Percentiles rank a stretch among this genome's conserved stretches.
These are phyloP conservation scores for Gossypium davidsonii DNA, from an alignment of 441 rosid species.

Conservation along the genomic window DNA sequence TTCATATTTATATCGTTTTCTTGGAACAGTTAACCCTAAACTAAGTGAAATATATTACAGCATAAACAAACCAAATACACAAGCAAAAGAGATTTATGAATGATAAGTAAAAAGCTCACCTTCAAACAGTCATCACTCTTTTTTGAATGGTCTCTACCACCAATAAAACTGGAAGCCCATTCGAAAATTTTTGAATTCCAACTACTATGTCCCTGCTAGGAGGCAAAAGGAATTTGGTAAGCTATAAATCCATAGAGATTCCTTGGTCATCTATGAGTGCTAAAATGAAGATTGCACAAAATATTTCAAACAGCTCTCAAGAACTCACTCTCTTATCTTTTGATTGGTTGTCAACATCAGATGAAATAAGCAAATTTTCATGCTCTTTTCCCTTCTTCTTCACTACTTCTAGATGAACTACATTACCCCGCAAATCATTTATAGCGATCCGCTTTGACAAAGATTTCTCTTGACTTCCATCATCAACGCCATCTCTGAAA, in stretches of 20 bases:
- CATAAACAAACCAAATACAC: neutral
- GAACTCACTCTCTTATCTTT: constrained; percentile 44
- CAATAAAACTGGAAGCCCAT: constrained; percentile 95
- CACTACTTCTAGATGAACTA: constrained; percentile 84
- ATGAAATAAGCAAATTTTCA: constrained; percentile 72
- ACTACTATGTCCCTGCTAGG: constrained; percentile 40
- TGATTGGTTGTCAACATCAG: constrained; percentile 48
- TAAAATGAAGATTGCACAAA: constrained; percentile 1
- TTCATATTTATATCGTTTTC: neutral
- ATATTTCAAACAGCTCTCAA: constrained; percentile 1
- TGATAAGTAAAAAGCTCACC: constrained; percentile 26
- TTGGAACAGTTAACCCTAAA: neutral
- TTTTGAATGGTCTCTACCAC: constrained; percentile 58
- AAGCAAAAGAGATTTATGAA: neutral
- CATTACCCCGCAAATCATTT: constrained; percentile 91
- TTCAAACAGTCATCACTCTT: constrained; percentile 28
- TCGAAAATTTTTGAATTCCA: constrained; percentile 91
- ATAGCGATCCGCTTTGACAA: constrained; percentile 71
- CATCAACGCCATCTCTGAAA: constrained; percentile 54
- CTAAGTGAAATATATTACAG: neutral
- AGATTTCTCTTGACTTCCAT: constrained; percentile 39
- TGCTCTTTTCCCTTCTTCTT: constrained; percentile 96
- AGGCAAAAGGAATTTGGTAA: constrained; percentile 12
- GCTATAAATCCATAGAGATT: constrained; percentile 9
- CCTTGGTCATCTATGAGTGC: neutral